Evolutionary conservation across 805 yeast species (phyloP).

Genomic region (Candida peoriensis): DNA sequence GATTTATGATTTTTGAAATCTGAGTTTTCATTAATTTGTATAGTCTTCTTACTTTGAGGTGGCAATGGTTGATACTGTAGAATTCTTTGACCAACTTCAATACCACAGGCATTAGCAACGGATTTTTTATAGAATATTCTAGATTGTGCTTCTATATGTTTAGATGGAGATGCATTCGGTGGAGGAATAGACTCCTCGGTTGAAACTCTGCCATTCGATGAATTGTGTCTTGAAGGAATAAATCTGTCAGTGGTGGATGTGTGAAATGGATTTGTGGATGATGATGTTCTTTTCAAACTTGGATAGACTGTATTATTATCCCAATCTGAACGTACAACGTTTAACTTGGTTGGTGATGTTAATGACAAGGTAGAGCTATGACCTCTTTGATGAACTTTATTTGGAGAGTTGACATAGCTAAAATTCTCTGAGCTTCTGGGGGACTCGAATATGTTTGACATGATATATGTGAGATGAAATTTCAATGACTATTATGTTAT

Average conservation of each 20-base stretch:
- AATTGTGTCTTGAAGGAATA: slow-evolving; percentile 52
- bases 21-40: slow-evolving; percentile 21
- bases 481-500: too few species aligned
- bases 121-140: slow-evolving; percentile 58
- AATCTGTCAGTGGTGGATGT: slow-evolving; percentile 46
- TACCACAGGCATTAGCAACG: slow-evolving; percentile 93
- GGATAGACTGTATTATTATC: slow-evolving; percentile 19
- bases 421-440: background rate
- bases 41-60: slow-evolving; percentile 41
- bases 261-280: slow-evolving; percentile 17
- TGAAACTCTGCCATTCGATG: slow-evolving; percentile 41
- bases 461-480: too few species aligned
- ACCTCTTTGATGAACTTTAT: slow-evolving; percentile 17
- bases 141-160: slow-evolving; percentile 38
- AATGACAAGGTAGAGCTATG: slow-evolving; percentile 33
- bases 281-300: slow-evolving; percentile 19
- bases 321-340: slow-evolving; percentile 37
- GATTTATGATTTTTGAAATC: slow-evolving; percentile 26
- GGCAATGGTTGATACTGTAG: slow-evolving; percentile 84
- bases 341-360: slow-evolving; percentile 43
- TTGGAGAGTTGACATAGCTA: too few species aligned
- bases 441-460: background rate
- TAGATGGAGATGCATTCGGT: slow-evolving; percentile 41
- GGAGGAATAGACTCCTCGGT: slow-evolving; percentile 35
- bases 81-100: slow-evolving; percentile 75